Conservation (phyloP, 1,284 basidiomycete species). For the Sanguinoderma infundibulare region DNA sequence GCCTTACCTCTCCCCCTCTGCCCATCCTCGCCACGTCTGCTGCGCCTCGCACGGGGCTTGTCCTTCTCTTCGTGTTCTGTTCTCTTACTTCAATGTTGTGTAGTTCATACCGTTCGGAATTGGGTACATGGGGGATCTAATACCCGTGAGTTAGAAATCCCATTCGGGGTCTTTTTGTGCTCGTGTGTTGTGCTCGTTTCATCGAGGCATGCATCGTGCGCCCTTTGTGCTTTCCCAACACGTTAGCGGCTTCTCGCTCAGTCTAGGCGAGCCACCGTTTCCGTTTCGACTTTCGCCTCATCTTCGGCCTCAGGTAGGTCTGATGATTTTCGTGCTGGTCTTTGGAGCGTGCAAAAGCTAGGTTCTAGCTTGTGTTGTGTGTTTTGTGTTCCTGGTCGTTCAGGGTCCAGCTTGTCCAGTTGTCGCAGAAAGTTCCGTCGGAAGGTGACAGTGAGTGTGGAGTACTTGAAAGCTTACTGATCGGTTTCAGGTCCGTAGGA, state of each 20-base stretch:
- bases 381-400: neutral
- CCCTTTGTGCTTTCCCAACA: neutral
- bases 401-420: neutral
- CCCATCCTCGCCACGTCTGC: slow-evolving; percentile 5
- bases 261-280: neutral
- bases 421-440: neutral
- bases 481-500: neutral
- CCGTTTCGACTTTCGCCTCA: neutral
- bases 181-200: neutral
- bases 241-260: too few relatives aligned
- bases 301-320: neutral
- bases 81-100: slow-evolving; percentile 29
- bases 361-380: neutral
- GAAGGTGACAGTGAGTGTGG: neutral
- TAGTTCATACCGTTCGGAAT: slow-evolving; percentile 35
- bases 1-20: neutral
- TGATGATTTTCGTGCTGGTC: neutral
- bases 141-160: slow-evolving; percentile 32
- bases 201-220: neutral
- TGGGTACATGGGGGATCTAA: slow-evolving; percentile 36
- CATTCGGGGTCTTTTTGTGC: neutral
- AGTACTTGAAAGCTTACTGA: neutral
- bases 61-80: slow-evolving; percentile 13
- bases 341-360: too few relatives aligned
- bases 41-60: slow-evolving; percentile 10